Percentiles rank a stretch among this genome's conserved stretches.
Conservation (phyloP, 192 early-diverging fungal species). For the Coemansia javaensis region DNA sequence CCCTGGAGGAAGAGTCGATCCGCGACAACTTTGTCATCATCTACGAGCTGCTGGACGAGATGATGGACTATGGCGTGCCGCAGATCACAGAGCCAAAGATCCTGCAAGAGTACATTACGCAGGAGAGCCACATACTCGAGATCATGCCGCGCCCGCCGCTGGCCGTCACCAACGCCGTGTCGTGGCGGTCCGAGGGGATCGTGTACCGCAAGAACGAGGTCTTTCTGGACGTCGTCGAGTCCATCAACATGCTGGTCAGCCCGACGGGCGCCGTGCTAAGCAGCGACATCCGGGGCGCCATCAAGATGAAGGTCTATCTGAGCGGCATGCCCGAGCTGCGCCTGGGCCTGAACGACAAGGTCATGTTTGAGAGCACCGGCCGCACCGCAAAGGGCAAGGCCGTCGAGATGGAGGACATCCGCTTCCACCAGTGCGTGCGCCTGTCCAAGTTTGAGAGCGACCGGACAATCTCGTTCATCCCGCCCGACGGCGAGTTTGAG, state of each 20-base stretch:
- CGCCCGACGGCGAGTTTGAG: conserved; percentile 89
- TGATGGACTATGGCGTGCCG: conserved; percentile 90
- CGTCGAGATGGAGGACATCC: conserved; percentile 87
- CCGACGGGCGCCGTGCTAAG: conserved; percentile 57
- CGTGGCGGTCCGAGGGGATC: conserved; percentile 67
- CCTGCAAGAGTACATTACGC: conserved; percentile 91
- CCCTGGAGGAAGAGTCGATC: conserved; percentile 85
- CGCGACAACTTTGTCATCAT: conserved; percentile 89
- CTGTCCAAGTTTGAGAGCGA: conserved; percentile 81
- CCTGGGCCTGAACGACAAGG: conserved; percentile 84
- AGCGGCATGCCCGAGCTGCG: conserved; percentile 83
- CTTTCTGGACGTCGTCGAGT: conserved; percentile 71
- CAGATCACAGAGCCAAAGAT: conserved; percentile 88
- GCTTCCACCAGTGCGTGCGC: conserved; percentile 89
- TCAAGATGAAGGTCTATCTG: conserved; percentile 84
- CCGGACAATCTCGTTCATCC: conserved; percentile 85
- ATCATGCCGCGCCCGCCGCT: conserved; percentile 85
- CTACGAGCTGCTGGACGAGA: conserved; percentile 85
- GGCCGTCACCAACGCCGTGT: conserved; percentile 70
- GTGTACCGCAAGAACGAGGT: conserved; percentile 73
- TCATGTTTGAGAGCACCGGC: conserved; percentile 90
- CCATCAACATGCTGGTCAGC: conserved; percentile 66
- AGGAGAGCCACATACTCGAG: conserved; percentile 94
- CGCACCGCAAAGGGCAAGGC: conserved; percentile 66
- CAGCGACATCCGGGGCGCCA: conserved; percentile 72